Evolutionary conservation across 768 basidiomycete species (phyloP).

Genomic region (Clitopilus passeckerianus): DNA sequence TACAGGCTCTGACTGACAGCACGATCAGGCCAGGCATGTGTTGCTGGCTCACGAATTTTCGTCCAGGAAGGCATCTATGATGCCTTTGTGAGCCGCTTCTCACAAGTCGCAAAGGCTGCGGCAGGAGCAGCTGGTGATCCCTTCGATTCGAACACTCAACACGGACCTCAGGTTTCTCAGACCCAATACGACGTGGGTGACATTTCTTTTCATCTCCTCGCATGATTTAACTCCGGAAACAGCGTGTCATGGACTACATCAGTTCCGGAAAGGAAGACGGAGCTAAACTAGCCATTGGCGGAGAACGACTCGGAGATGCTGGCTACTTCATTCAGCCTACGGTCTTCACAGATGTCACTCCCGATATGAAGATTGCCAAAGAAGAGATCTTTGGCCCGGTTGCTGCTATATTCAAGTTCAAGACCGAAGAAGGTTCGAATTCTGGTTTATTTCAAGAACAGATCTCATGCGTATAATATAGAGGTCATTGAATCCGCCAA

Average conservation of each 20-base stretch:
- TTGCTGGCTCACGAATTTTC: constrained; percentile 77
- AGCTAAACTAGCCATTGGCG: constrained; percentile 61
- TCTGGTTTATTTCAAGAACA: neutral
- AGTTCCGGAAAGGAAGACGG: constrained; percentile 67
- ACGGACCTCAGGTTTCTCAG: constrained; percentile 62
- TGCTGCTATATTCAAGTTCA: constrained; percentile 72
- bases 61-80: constrained; percentile 81
- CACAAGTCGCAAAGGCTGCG: neutral
- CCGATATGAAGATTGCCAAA: constrained; percentile 68
- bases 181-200: constrained; percentile 33
- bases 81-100: constrained; percentile 46
- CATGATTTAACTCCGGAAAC: constrained; percentile 1
- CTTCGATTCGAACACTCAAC: constrained; percentile 45
- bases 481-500: constrained; percentile 64
- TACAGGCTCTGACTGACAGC: constrained; percentile 26
- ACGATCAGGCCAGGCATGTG: constrained; percentile 74
- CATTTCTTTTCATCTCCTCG: neutral
- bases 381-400: constrained; percentile 84
- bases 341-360: constrained; percentile 59
- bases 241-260: constrained; percentile 79
- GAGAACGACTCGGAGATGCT: constrained; percentile 42
- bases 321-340: constrained; percentile 72
- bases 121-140: constrained; percentile 42
- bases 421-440: constrained; percentile 40
- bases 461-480: neutral